Evolutionary conservation across 805 yeast species (phyloP).

Genomic region (Kodamaea jinghongensis): DNA sequence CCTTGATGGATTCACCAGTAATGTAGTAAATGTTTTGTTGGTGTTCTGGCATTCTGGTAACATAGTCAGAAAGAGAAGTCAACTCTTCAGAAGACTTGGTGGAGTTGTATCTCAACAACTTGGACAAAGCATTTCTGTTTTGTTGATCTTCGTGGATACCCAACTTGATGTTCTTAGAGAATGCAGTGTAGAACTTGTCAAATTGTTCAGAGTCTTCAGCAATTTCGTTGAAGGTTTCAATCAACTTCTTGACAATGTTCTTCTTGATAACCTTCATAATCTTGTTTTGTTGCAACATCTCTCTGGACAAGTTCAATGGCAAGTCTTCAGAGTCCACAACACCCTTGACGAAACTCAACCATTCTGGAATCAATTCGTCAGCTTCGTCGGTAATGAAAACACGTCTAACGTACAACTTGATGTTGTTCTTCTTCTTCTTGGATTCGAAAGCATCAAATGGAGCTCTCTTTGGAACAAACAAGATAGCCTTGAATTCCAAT

Average conservation of each 20-base stretch:
- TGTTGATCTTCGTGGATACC: constrained; percentile 99
- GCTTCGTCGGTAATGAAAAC: constrained; percentile 99
- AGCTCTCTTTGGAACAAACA: constrained; percentile 98
- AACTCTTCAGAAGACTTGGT: constrained; percentile 92
- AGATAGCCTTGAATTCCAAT: constrained; percentile 96
- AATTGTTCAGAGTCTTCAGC: constrained; percentile 99
- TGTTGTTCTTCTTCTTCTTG: constrained; percentile 98
- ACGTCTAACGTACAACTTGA: constrained; percentile 98
- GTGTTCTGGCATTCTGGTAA: constrained; percentile 99
- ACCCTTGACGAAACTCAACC: constrained; percentile 97
- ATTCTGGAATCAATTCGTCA: constrained; percentile 98
- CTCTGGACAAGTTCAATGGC: constrained; percentile 99
- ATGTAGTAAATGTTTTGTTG: constrained; percentile 99
- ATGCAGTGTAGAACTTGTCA: constrained; percentile 96
- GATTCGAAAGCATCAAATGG: constrained; percentile 98
- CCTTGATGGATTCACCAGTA: constrained; percentile 97
- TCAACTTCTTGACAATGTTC: constrained; percentile 97
- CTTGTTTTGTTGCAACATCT: constrained; percentile 99
- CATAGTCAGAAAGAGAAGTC: constrained; percentile 95
- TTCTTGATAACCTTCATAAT: constrained; percentile 98
- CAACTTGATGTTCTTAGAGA: constrained; percentile 96
- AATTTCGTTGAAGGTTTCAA: constrained; percentile 98
- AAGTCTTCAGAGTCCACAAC: constrained; percentile 99
- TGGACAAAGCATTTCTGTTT: constrained; percentile 94
- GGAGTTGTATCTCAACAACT: constrained; percentile 94